A percentile compares a stretch with the other conserved stretches of the same genome.
Evolutionary conservation across 257 asterid genomes (phyloP).

Genomic region (Linaria vulgaris): DNA sequence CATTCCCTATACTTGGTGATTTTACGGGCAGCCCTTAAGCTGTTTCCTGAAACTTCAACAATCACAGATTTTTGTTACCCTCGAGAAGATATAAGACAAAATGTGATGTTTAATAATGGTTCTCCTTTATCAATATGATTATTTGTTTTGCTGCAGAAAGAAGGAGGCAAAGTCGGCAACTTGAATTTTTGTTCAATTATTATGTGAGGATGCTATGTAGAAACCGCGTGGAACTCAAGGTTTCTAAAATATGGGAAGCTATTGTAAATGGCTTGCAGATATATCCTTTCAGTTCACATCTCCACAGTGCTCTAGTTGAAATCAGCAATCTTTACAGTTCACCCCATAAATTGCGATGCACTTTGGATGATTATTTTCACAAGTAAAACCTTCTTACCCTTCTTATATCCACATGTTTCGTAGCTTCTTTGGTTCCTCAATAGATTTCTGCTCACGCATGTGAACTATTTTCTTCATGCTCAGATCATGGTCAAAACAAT

Average conservation of each 20-base stretch:
- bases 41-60: background rate
- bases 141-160: conserved; percentile 56
- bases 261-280: conserved; percentile 69
- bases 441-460: background rate
- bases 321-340: conserved; percentile 70
- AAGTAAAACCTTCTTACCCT: conserved; percentile 42
- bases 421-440: background rate
- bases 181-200: conserved; percentile 68
- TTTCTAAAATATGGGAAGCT: conserved; percentile 65
- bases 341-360: conserved; percentile 76
- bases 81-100: background rate
- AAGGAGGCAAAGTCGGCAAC: conserved; percentile 70
- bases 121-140: conserved; percentile 8
- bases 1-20: conserved; percentile 11
- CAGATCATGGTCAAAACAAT: background rate
- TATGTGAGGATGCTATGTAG: conserved; percentile 62
- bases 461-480: background rate
- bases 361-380: conserved; percentile 59
- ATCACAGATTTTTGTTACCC: background rate
- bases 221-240: conserved; percentile 47
- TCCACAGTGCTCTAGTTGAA: conserved; percentile 60
- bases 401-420: conserved; percentile 9
- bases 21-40: background rate
- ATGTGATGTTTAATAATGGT: background rate
- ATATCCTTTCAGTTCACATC: conserved; percentile 64